A percentile compares a stretch with the other conserved stretches of the same genome.
Evolutionary conservation across 2,329 filamentous ascomycete species (phyloP).

Genomic region (Shiraia bambusicola): DNA sequence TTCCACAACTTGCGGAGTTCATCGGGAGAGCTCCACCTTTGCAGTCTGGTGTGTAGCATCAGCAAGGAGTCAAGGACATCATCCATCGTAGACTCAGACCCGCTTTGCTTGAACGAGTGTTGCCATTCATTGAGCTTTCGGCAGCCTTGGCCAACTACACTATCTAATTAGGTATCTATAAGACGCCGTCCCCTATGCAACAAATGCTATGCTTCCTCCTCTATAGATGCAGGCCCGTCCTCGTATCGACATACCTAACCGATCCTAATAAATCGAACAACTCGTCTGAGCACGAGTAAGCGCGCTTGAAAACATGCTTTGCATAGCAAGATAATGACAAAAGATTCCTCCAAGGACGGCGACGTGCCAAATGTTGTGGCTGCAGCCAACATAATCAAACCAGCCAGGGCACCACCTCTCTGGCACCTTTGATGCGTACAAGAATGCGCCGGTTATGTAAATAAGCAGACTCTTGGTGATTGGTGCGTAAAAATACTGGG

Average conservation of each 20-base stretch:
- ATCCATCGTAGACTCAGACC: too few species aligned
- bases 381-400: constrained; percentile 94
- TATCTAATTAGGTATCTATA: too few species aligned
- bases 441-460: constrained; percentile 78
- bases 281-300: constrained; percentile 40
- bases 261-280: constrained; percentile 35
- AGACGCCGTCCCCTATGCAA: too few species aligned
- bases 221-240: too few species aligned
- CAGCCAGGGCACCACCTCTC: constrained; percentile 90
- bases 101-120: neutral
- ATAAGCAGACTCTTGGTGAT: constrained; percentile 83
- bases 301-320: constrained; percentile 76
- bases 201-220: too few species aligned
- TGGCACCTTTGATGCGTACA: constrained; percentile 90
- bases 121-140: too few species aligned
- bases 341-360: constrained; percentile 92
- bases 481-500: constrained; percentile 85
- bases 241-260: neutral
- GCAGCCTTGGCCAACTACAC: too few species aligned
- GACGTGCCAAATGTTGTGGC: constrained; percentile 96
- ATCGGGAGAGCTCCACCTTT: constrained; percentile 12
- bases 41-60: too few species aligned
- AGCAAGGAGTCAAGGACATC: constrained; percentile 1
- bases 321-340: constrained; percentile 97
- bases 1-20: constrained; percentile 15